Base-by-base conservation (phyloP, 2,329 filamentous ascomycete genomes). In the Cadophora luteo-olivacea region DNA sequence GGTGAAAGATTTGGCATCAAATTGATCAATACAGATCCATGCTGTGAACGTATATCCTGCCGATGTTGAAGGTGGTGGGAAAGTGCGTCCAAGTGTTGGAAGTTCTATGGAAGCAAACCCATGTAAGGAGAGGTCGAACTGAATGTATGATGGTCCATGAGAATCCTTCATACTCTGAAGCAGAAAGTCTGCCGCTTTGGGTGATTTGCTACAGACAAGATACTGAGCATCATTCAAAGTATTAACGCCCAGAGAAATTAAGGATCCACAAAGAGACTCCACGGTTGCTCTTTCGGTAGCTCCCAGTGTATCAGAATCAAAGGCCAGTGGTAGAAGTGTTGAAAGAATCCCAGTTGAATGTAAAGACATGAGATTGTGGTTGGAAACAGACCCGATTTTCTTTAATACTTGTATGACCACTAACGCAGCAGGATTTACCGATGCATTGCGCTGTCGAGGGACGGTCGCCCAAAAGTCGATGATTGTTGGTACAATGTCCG, bases 91-190 rank as follows among this genome's bases (percentile, higher is more conserved):
- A 32, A 99, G 84, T n/a, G 89, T 94, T 8, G 93, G 88, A 33
- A 99, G 84, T 78, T 99, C 97, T 70, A 98, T 87, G 0, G 96
- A 97, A 16, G 93, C 92, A 79, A 93, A 95, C 0, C 97, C 97
- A 78, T 94, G 86, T 19, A 93, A 82, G 0, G 94, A 96, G 25
- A 99, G 84, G 78, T 99, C 96, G 79, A 99, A 98, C 74, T 98
- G 94, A 73, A 99, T 91, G 78, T 92, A 94, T 0, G 94, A 88
- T 6, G 96, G 93, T 16, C 89, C 87, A 72, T 91, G 89, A 68
- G 95, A 93, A 61, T 85, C 85, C 71, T 89, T 89, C 72, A 97
- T 87, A 77, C 92, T 91, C 64, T 89, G 86, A 24, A 97, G 83
- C 7, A 92, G 82, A 76, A 97, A 96, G 61, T 91, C 87, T 14